These are phyloP conservation scores for Diaporthe caulivora DNA, from an alignment of 2,329 filamentous ascomycete species.

Conservation along the genomic window DNA sequence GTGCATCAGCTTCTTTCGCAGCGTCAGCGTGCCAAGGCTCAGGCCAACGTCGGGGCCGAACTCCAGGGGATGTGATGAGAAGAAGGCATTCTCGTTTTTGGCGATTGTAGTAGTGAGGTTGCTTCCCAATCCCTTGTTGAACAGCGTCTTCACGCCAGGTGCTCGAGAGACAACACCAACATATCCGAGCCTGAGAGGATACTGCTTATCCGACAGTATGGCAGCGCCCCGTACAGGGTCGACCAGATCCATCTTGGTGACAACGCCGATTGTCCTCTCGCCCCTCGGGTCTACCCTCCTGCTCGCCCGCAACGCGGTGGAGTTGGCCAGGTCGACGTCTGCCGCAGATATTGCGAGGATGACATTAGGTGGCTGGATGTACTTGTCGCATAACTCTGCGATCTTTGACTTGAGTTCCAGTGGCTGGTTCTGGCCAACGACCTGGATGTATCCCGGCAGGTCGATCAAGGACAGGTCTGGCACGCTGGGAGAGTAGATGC, in stretches of 20 bases:
- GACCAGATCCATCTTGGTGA: constrained; percentile 99
- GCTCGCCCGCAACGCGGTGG: constrained; percentile 89
- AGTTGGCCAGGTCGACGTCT: constrained; percentile 97
- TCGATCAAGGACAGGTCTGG: constrained; percentile 97
- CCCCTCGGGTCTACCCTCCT: constrained; percentile 92
- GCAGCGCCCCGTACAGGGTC: constrained; percentile 82
- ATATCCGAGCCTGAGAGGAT: constrained; percentile 93
- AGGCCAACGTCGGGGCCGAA: constrained; percentile 82
- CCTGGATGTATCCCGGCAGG: constrained; percentile 96
- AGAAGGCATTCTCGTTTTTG: constrained; percentile 90
- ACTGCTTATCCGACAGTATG: constrained; percentile 90
- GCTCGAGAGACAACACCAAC: constrained; percentile 93
- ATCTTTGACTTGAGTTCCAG: constrained; percentile 95
- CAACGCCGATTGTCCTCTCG: constrained; percentile 96
- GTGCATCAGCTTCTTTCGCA: constrained; percentile 96
- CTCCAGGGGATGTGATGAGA: constrained; percentile 83
- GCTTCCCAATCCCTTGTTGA: constrained; percentile 79
- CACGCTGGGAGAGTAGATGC: constrained; percentile 94
- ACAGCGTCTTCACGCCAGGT: constrained; percentile 78
- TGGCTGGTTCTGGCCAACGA: constrained; percentile 91
- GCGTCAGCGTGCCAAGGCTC: constrained; percentile 83
- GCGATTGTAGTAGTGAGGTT: constrained; percentile 86
- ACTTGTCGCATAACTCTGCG: constrained; percentile 95
- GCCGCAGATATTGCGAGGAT: constrained; percentile 97
- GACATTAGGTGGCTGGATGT: constrained; percentile 95